Percentiles rank a stretch among this genome's conserved stretches.
These are phyloP conservation scores for Aspergillus pseudoglaucus DNA, from an alignment of 2,329 filamentous ascomycete species.

Conservation along the genomic window DNA sequence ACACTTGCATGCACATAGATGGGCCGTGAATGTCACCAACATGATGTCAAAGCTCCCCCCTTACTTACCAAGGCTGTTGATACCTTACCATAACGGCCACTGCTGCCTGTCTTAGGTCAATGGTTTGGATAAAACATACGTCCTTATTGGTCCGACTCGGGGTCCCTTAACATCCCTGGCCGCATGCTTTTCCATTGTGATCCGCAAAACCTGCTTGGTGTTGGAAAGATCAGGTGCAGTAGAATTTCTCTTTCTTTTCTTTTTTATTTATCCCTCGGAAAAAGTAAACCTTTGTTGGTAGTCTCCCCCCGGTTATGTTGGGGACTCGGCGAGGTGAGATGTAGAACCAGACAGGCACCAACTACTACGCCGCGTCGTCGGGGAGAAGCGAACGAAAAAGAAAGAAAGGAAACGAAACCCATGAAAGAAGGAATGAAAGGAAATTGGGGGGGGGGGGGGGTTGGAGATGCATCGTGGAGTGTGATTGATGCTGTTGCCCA, in stretches of 20 bases:
- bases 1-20: slow-evolving; percentile 1
- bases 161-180: slow-evolving; percentile 5
- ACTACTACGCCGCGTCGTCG: no score
- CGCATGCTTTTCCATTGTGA: slow-evolving; percentile 15
- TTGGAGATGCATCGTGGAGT: slow-evolving; percentile 11
- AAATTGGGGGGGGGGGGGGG: not conserved
- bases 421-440: slow-evolving; percentile 2
- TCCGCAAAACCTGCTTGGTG: slow-evolving; percentile 20
- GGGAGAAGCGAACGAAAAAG: not conserved
- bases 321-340: not conserved
- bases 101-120: slow-evolving; percentile 7
- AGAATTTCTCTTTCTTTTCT: slow-evolving; percentile 1
- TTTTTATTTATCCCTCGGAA: not conserved
- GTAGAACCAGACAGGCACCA: no score
- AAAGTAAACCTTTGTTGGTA: slow-evolving; percentile 9
- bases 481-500: slow-evolving; percentile 7
- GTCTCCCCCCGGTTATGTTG: slow-evolving; percentile 11
- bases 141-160: slow-evolving; percentile 7
- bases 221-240: slow-evolving; percentile 16
- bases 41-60: slow-evolving; percentile 18
- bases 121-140: slow-evolving; percentile 8
- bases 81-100: slow-evolving; percentile 11
- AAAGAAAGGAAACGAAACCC: no score
- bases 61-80: slow-evolving; percentile 8
- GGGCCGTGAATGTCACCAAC: slow-evolving; percentile 10